Conservation (phyloP, 2,329 filamentous ascomycete species). For the Hymenoscyphus fructigenus region DNA sequence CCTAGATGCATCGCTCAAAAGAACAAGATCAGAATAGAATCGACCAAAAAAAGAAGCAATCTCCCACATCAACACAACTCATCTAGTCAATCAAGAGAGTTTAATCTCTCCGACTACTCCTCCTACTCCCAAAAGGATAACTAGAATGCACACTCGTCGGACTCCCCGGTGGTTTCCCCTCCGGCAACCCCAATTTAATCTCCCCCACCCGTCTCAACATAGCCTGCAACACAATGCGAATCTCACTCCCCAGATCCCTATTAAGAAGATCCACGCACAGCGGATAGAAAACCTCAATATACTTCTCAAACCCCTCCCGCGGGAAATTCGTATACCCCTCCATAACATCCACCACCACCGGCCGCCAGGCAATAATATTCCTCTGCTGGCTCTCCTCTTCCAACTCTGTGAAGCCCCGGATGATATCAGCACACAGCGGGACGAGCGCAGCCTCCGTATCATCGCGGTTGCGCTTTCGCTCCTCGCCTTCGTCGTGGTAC, state of each 20-base stretch:
- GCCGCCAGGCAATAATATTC: slow-evolving; percentile 95
- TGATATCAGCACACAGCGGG: slow-evolving; percentile 92
- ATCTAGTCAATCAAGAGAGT: background rate
- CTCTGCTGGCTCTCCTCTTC: slow-evolving; percentile 96
- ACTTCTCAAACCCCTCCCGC: slow-evolving; percentile 71
- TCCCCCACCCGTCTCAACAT: slow-evolving; percentile 84
- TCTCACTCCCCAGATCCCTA: slow-evolving; percentile 77
- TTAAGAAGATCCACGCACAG: slow-evolving; percentile 78
- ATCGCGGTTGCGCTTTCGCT: slow-evolving; percentile 73
- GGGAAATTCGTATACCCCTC: slow-evolving; percentile 90
- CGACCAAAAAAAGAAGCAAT: background rate
- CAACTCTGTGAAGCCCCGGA: slow-evolving; percentile 77
- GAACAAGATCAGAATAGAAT: slow-evolving; percentile 16
- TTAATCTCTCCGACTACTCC: slow-evolving; percentile 22
- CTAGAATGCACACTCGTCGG: slow-evolving; percentile 23
- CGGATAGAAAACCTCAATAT: slow-evolving; percentile 83
- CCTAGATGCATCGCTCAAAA: slow-evolving; percentile 20
- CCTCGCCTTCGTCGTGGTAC: slow-evolving; percentile 87
- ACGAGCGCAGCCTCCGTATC: slow-evolving; percentile 92
- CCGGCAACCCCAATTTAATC: slow-evolving; percentile 53
- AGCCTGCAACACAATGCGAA: slow-evolving; percentile 74
- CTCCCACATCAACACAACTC: background rate
- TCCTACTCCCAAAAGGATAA: slow-evolving; percentile 22
- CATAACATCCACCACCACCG: slow-evolving; percentile 93
- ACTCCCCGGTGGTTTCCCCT: slow-evolving; percentile 24